These are phyloP conservation scores for Leersia perrieri DNA, from an alignment of 176 grass and related monocot species.

Conservation along the genomic window DNA sequence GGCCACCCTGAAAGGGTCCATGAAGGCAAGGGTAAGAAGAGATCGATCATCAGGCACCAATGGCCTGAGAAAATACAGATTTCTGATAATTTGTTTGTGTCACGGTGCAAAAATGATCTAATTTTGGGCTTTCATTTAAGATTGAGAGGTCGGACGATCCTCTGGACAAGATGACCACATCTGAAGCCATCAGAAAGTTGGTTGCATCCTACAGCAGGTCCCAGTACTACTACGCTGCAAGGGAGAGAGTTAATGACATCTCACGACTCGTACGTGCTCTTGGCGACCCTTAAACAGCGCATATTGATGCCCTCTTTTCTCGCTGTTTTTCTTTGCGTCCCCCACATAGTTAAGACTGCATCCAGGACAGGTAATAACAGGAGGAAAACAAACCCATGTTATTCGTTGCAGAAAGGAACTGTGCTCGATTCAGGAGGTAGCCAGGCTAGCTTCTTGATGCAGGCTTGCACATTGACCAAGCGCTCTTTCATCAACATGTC, in stretches of 20 bases:
- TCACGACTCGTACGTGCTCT: constrained; percentile 64
- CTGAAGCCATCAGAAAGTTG: constrained; percentile 78
- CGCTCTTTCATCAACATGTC: constrained; percentile 99
- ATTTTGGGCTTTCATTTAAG: constrained; percentile 34
- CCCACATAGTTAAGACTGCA: neutral
- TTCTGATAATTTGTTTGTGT: neutral
- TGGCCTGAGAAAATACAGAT: neutral
- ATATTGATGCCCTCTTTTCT: neutral
- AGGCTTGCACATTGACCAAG: constrained; percentile 76
- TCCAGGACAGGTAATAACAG: neutral
- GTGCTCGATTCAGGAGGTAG: constrained; percentile 87
- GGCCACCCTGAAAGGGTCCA: constrained; percentile 89
- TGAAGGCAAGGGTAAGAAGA: constrained; percentile 73
- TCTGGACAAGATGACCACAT: constrained; percentile 74
- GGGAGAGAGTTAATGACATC: constrained; percentile 88
- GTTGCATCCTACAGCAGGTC: constrained; percentile 64
- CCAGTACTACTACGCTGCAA: constrained; percentile 62
- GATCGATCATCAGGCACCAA: constrained; percentile 24
- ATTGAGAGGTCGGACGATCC: constrained; percentile 82
- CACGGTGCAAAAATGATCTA: constrained; percentile 3
- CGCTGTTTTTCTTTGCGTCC: neutral
- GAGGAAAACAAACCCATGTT: neutral
- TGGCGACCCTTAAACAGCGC: neutral
- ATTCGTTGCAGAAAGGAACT: constrained; percentile 74
- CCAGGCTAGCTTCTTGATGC: constrained; percentile 94